Conservation (phyloP, 805 yeast genomes). For the Brettanomyces sp. region DNA sequence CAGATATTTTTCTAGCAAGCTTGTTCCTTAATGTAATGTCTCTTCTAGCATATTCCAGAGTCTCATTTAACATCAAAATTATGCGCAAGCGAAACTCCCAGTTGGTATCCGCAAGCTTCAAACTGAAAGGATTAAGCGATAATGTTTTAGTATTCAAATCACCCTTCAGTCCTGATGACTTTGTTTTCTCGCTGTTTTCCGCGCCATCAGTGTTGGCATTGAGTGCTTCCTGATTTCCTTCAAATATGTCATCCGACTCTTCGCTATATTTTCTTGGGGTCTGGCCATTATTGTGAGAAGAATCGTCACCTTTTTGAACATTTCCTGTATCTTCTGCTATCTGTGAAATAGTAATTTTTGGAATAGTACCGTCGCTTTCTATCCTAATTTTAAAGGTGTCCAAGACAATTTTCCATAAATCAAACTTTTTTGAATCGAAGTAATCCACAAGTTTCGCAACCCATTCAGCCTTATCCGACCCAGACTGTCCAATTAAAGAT, state of each 20-base stretch:
- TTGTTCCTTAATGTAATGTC: slow-evolving; percentile 30
- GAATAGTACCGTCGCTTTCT: slow-evolving; percentile 23
- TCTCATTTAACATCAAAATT: slow-evolving; percentile 34
- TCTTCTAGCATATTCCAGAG: slow-evolving; percentile 30
- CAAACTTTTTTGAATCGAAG: slow-evolving; percentile 18
- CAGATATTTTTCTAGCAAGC: slow-evolving; percentile 41
- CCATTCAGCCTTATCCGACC: slow-evolving; percentile 16
- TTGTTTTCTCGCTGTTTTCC: neutral
- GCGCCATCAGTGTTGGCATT: neutral
- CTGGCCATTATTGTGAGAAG: neutral
- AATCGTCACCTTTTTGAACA: neutral
- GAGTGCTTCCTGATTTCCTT: slow-evolving; percentile 2
- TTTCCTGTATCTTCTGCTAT: slow-evolving; percentile 1
- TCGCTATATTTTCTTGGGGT: neutral
- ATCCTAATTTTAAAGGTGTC: slow-evolving; percentile 19
- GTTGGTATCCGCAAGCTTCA: slow-evolving; percentile 44
- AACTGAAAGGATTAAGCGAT: slow-evolving; percentile 15
- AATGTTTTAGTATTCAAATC: slow-evolving; percentile 5
- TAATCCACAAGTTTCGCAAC: slow-evolving; percentile 18
- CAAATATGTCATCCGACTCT: neutral
- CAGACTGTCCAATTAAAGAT: slow-evolving; percentile 11
- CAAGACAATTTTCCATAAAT: slow-evolving; percentile 15
- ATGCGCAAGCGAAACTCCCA: slow-evolving; percentile 48
- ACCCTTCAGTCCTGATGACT: slow-evolving; percentile 1
- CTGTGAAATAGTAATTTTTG: slow-evolving; percentile 7